Evolutionary conservation across 805 yeast genomes (phyloP).

Genomic region (Vanderwaltozyma verrucispora): DNA sequence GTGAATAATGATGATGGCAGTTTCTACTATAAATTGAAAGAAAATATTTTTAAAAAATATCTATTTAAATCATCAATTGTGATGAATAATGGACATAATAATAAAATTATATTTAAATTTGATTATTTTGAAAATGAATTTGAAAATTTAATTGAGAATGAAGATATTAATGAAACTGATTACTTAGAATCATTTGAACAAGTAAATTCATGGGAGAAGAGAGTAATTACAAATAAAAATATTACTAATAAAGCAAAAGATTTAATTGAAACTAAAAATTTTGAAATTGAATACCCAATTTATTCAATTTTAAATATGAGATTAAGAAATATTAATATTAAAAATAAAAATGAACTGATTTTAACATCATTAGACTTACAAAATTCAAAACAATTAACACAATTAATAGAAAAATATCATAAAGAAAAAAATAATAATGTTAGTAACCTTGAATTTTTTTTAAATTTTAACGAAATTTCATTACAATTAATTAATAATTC

Average conservation of each 20-base stretch:
- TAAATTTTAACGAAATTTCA: neutral
- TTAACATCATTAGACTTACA: conserved; percentile 27
- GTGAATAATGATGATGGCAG: neutral
- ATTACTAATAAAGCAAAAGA: neutral
- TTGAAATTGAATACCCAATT: conserved; percentile 19
- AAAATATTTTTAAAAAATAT: conserved; percentile 9
- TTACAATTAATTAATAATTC: neutral
- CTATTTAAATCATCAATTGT: conserved; percentile 24
- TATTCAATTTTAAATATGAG: conserved; percentile 26
- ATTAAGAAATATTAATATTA: conserved; percentile 19
- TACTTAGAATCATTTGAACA: conserved; percentile 21
- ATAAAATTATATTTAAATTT: conserved; percentile 12
- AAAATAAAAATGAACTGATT: conserved; percentile 12
- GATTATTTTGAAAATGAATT: neutral
- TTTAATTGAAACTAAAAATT: neutral
- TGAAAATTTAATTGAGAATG: neutral
- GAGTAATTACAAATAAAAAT: no score
- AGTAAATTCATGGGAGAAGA: conserved; percentile 8
- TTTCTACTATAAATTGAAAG: conserved; percentile 12
- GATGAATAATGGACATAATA: conserved; percentile 27
- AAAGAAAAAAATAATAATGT: no score
- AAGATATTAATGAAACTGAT: neutral
- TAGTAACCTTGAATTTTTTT: no score
- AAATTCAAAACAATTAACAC: conserved; percentile 18
- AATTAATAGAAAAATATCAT: conserved; percentile 9